Base-by-base conservation (phyloP, 2,329 filamentous ascomycete species). In the Arthrocladium fulminans region DNA sequence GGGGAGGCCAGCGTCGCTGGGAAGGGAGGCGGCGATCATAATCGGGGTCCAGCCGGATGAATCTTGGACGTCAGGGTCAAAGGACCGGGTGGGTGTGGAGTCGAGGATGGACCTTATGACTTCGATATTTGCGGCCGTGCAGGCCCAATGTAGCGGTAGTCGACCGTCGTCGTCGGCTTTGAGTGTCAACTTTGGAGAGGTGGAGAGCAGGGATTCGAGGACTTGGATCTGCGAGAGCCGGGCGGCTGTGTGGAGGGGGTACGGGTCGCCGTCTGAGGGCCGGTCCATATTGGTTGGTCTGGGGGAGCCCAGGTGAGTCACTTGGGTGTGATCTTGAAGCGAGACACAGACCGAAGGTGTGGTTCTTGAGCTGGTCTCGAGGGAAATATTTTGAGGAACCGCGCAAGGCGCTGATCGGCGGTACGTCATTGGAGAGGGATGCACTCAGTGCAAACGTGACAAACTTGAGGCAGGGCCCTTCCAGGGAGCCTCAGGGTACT, bases 111-210 rank as follows among this genome's bases (percentile, higher is more conserved):
- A n/a, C 43, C 84, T 73, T 15, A 86, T 81, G 51, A 96, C 88
- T 20, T 82, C 77, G 5, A 83, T 68, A 57, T 81, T 83, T 63
- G 92, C 94, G 65, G 86, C 84, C 19, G 89, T 92, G 1, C 81
- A 80, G 0, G 92, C 90, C 92, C 92, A 98, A 73, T 98, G 92
- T 49, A 97, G 81, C 2, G 92, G 83, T 30, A 95, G 78, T 38
- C 92, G 86, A 13, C 88, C 87, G 65, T 98, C 92, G 42, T 86
- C 83, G 61, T 98, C 92, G 60, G 71, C 73, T 60, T 81, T 80
- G 50, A 71, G 74, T 22, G 86, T 82, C 32, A 94, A 77, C 60
- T 86, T 89, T 2, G 86, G 82, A 61, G 94, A 88, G 57, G 82
- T 80, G 84, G 90, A 39, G 37, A 29, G 35, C 43, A 47, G 40